Evolutionary conservation across 2,329 filamentous ascomycete species (phyloP).

Genomic region (Bipolaris oryzae): DNA sequence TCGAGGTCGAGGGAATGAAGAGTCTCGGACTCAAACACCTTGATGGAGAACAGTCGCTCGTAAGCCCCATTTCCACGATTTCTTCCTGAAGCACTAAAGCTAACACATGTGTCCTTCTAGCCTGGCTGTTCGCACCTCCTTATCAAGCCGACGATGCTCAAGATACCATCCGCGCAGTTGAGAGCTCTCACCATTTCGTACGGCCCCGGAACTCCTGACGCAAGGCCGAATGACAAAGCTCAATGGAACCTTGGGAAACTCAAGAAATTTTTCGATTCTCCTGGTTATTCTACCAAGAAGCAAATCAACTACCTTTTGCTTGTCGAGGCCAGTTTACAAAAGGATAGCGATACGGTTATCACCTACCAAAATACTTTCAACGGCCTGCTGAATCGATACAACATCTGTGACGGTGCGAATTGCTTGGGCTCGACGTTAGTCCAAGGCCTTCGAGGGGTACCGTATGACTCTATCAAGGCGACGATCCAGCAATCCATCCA

Average conservation of each 20-base stretch:
- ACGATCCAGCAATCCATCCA: neutral
- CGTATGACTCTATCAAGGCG: neutral
- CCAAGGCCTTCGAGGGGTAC: neutral
- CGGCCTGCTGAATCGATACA: neutral
- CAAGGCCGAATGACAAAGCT: neutral
- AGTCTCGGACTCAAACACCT: conserved; percentile 13
- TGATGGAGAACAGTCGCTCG: neutral
- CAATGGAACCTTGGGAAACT: neutral
- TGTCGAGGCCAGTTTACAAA: neutral
- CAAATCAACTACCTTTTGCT: neutral
- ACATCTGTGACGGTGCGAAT: neutral
- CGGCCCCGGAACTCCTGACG: neutral
- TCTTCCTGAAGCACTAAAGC: neutral
- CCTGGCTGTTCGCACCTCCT: neutral
- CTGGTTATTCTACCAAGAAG: neutral
- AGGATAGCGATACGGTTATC: neutral
- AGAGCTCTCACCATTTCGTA: neutral
- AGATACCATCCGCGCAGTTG: neutral
- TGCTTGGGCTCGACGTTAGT: neutral
- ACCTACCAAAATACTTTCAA: neutral
- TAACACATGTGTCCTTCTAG: conserved; percentile 3
- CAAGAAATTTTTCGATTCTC: neutral
- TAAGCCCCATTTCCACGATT: neutral
- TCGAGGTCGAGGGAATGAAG: conserved; percentile 27
- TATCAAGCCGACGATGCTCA: neutral